These are phyloP conservation scores for Hsuehochloa calcarea DNA, from an alignment of 176 grass and related monocot genomes.

Conservation along the genomic window DNA sequence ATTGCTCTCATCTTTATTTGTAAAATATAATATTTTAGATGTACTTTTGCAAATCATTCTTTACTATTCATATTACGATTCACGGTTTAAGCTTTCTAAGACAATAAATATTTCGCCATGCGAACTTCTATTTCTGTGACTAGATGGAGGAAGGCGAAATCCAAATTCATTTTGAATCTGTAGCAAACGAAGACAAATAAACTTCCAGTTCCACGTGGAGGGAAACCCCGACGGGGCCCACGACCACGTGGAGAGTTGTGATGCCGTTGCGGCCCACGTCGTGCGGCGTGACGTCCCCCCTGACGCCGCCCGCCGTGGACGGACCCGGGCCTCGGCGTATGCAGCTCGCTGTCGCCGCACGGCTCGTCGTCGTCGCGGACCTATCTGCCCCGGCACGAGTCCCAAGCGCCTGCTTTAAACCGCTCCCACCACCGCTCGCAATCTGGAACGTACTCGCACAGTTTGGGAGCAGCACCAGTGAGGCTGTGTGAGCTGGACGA, in stretches of 20 bases:
- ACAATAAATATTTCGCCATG: too few relatives aligned
- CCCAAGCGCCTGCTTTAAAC: not conserved
- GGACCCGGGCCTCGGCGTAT: not conserved
- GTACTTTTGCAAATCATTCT: too few relatives aligned
- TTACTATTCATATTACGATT: too few relatives aligned
- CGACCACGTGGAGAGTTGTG: not conserved
- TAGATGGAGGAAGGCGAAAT: not conserved
- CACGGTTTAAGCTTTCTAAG: too few relatives aligned
- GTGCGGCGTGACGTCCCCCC: constrained; percentile 7
- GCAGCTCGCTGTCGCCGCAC: constrained; percentile 2
- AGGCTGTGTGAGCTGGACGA: not conserved
- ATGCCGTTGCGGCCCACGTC: too few relatives aligned
- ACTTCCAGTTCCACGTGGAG: not conserved
- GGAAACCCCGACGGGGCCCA: too few relatives aligned
- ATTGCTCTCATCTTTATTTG: too few relatives aligned
- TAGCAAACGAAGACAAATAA: not conserved
- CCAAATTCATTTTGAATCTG: not conserved
- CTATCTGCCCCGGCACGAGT: not conserved
- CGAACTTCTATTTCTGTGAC: too few relatives aligned
- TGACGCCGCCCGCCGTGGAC: constrained; percentile 29
- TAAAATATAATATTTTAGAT: too few relatives aligned
- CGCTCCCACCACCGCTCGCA: not conserved
- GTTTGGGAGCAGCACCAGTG: not conserved
- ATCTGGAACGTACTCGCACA: not conserved
- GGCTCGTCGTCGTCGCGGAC: not conserved